Base-by-base conservation (phyloP, 2,329 filamentous ascomycete species). In the Monosporascus sp. region DNA sequence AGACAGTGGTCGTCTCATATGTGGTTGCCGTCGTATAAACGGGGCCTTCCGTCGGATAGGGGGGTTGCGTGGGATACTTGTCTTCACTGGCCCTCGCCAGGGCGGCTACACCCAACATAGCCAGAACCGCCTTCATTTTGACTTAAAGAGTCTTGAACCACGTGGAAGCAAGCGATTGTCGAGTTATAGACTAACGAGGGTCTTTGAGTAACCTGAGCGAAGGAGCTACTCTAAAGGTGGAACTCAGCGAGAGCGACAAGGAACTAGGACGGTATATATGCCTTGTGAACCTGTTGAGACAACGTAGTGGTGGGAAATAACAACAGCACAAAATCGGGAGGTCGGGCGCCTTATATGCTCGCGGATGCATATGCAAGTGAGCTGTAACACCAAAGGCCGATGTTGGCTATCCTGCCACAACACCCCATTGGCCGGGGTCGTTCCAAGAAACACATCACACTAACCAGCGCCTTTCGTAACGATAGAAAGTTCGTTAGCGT, bases 1-100 rank as follows among this genome's bases (percentile, higher is more conserved):
- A 79, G 48, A 74, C 67, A 4, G 74, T 76, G 14, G 72, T 69
- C 22, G 71, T 75, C 47, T 68, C 71, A 54, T 75, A 75, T 51
- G 67, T 74, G 2, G 63, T 66, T 17, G 53, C 55, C 9, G 63
- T 65, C 44, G 57, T 52, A n/a, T 43, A 37, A 7, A 54, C 31
- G 22, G 52, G 44, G 17, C 48, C 22, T 37, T 53, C 52, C 3
- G 27, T 31, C 9, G 27, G 27, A 31, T 31, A 31, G 9, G 27
- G 27, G 27, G 27, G 27, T 17, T 27, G 2, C 24, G 43, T 25
- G 14, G 15, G 38, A 9, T 39, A 39, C 25, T 58, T 52, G 48
- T 51, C 47, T 17, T 54, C 43, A 49, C 55, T 55, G 35, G 65
- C 65, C 38, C 63, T 50, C 51, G 56, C 64, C 41, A 58, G 56